Evolutionary conservation across 805 yeast species (phyloP), one percentile per base, ranked within the genome.

Genomic region (Jamesozyma spencerorum): DNA sequence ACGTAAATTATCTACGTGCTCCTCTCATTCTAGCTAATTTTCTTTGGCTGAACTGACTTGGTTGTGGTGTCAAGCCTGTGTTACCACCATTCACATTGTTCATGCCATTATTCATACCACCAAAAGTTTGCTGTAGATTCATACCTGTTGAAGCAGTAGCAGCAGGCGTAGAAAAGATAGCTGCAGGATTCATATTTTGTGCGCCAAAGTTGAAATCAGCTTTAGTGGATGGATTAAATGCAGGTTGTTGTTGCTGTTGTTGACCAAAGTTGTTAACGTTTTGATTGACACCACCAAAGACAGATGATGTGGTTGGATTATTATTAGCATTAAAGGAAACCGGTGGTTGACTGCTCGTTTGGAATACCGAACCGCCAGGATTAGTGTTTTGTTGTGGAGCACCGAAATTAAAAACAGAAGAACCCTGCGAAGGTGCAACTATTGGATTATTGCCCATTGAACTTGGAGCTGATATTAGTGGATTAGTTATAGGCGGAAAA

Each of bases 1-100:
- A 22, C 7, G 18, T 18, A 27, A n/a, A 14, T 33, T 40, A 47
- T 26, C 63, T 50, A 44, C 61, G 53, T 19, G 58, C 42, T 15
- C 45, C 49, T 43, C 62, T 52, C 61, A 57, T 57, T 38, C 63
- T 50, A 15, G 63, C 62, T 17, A 58, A 32, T 31, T 46, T 47
- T 37, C 63, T 55, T 17, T 35, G 35, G 14, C 36, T 36, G 19
- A 38, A 20, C 22, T 15, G 35, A 18, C 40, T 43, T 18, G 43
- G 38, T 24, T 37, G 42, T 12, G 40, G 37, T 5, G 38, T 15
- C 8, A 15, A 22, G 20, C 10, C 26, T 22, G 12, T 19, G 10
- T 14, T 36, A 17, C 19, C 26, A n/a, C 26, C 26, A 22, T 22
- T 22, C 26, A 8, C 18, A 18, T 8, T 22, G 20, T 8, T 34